Conservation (phyloP, 306 rosid genomes). For the Citrullus colocynthis region DNA sequence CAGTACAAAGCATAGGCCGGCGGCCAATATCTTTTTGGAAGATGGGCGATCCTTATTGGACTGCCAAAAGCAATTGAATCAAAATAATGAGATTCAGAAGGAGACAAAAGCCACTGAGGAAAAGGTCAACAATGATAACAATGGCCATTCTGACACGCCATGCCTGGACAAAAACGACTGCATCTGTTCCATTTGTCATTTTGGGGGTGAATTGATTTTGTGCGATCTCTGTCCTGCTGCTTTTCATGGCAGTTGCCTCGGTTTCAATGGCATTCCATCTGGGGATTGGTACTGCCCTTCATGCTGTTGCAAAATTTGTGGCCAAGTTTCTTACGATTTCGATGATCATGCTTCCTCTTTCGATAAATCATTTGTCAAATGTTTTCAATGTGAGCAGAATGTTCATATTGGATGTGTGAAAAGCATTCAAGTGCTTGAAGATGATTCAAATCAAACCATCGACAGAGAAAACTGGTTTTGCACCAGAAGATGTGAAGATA, state of each 20-base stretch:
- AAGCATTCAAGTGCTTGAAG: not conserved
- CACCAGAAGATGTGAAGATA: constrained; percentile 22
- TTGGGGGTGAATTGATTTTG: constrained; percentile 39
- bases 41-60: constrained; percentile 43
- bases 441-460: not conserved
- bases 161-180: constrained; percentile 13
- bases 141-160: not conserved
- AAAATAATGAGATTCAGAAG: not conserved
- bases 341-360: not conserved
- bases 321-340: constrained; percentile 1
- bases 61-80: constrained; percentile 23
- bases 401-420: constrained; percentile 34
- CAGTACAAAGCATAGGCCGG: constrained; percentile 44
- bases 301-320: constrained; percentile 45
- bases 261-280: constrained; percentile 17
- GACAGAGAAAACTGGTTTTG: constrained; percentile 33
- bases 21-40: constrained; percentile 35
- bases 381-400: constrained; percentile 43
- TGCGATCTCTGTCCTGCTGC: constrained; percentile 56
- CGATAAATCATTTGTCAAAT: constrained; percentile 8
- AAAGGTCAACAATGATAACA: not conserved
- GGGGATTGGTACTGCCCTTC: constrained; percentile 66
- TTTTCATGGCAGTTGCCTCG: constrained; percentile 34
- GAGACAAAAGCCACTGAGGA: not conserved
- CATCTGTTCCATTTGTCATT: constrained; percentile 34